A percentile compares a stretch with the other conserved stretches of the same genome.
Conservation (phyloP, 768 basidiomycete genomes). For the Mrakia frigida region DNA sequence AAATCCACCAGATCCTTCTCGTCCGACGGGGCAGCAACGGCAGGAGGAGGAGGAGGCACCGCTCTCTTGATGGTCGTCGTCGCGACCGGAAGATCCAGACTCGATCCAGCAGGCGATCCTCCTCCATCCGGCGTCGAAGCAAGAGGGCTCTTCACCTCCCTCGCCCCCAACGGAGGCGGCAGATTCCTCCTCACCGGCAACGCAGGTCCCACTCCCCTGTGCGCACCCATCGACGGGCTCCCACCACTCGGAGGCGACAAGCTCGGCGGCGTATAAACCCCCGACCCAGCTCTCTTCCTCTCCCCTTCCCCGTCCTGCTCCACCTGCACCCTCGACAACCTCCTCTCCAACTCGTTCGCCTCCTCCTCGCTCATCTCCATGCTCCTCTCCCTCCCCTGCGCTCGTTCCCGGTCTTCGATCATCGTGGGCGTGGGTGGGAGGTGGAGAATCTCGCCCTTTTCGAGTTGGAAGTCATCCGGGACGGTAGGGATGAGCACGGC, state of each 20-base stretch:
- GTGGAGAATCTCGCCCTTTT: slow-evolving; percentile 37
- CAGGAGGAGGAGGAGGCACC: background rate
- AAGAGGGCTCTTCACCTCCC: background rate
- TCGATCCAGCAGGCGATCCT: background rate
- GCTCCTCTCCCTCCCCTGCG: background rate
- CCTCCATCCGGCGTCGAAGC: background rate
- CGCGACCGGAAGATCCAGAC: too few relatives aligned
- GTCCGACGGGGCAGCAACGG: too few relatives aligned
- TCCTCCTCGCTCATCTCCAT: background rate
- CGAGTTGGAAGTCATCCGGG: slow-evolving; percentile 30
- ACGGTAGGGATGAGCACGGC: slow-evolving; percentile 14
- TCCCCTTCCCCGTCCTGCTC: background rate
- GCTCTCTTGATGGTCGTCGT: background rate
- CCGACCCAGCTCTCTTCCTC: background rate
- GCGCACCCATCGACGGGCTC: background rate
- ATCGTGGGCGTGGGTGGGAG: slow-evolving; percentile 40
- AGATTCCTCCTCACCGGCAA: background rate
- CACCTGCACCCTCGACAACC: background rate
- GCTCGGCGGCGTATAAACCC: background rate
- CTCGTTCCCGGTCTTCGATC: background rate
- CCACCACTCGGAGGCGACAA: background rate
- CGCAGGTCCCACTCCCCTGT: background rate
- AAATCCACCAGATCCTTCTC: too few relatives aligned
- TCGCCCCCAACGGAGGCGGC: background rate
- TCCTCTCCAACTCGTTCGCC: background rate